Conservation (phyloP, 2,329 filamentous ascomycete species). For the Alternaria atra region DNA sequence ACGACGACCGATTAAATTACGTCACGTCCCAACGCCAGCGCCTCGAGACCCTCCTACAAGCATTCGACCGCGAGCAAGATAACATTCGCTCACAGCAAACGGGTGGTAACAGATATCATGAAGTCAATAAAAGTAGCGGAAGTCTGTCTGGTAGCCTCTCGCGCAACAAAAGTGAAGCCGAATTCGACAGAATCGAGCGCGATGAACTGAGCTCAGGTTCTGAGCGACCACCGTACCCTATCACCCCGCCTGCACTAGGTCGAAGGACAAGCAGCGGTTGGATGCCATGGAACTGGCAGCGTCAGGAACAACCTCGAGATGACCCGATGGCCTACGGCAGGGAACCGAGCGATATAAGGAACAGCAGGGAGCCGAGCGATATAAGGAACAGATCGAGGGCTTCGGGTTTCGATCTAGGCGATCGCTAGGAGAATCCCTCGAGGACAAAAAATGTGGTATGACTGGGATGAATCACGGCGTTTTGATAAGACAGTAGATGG, state of each 20-base stretch:
- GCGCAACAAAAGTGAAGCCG: constrained; percentile 85
- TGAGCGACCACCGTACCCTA: constrained; percentile 53
- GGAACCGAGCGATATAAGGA: constrained; percentile 34
- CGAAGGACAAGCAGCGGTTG: constrained; percentile 53
- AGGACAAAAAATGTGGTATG: constrained; percentile 11
- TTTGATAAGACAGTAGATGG: constrained; percentile 10
- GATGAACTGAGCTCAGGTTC: constrained; percentile 65
- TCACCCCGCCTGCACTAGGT: constrained; percentile 43
- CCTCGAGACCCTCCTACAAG: constrained; percentile 76
- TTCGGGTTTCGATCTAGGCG: constrained; percentile 45
- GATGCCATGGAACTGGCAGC: constrained; percentile 62
- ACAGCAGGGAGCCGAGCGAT: constrained; percentile 35
- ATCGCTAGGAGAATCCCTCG: constrained; percentile 34
- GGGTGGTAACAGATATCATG: constrained; percentile 57
- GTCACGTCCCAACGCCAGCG: constrained; percentile 81
- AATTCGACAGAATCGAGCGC: constrained; percentile 86
- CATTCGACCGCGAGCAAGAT: constrained; percentile 80
- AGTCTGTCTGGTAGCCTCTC: constrained; percentile 62
- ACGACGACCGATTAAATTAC: constrained; percentile 75
- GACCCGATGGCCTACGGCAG: constrained; percentile 48
- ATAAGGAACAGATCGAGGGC: constrained; percentile 36
- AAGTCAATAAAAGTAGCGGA: constrained; percentile 35
- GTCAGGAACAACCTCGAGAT: constrained; percentile 31
- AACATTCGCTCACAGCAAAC: constrained; percentile 58
- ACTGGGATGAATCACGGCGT: constrained; percentile 17